phyloP scores from a whole-genome alignment of 2,329 filamentous ascomycete genomes.

The Neurospora sp. region DNA sequence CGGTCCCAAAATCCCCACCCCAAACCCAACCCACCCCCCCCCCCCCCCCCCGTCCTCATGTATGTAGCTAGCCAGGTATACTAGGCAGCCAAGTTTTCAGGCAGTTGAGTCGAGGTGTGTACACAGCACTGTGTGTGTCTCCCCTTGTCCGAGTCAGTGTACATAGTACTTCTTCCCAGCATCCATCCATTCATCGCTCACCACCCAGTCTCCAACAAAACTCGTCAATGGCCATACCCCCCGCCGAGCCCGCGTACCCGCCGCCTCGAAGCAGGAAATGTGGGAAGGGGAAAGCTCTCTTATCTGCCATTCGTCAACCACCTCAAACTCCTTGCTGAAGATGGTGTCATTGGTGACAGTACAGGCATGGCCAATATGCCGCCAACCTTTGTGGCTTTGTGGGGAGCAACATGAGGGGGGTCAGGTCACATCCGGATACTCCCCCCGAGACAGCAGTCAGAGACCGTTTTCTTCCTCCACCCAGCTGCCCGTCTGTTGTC shows the following conservation, averaged over 20 bases:
- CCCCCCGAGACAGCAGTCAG: neutral
- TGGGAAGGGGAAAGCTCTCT: neutral
- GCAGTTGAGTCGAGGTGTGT: neutral
- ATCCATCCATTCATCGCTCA: neutral
- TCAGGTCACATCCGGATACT: neutral
- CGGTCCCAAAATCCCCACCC: no score
- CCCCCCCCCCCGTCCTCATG: neutral
- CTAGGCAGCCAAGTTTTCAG: neutral
- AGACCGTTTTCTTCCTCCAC: neutral
- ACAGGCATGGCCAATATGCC: neutral
- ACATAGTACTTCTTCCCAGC: neutral
- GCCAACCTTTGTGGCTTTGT: neutral
- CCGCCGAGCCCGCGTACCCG: neutral
- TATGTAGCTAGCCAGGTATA: neutral
- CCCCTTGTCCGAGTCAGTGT: neutral
- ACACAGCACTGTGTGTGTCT: neutral
- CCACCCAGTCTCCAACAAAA: neutral
- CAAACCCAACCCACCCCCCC: no score
- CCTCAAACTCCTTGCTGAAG: neutral
- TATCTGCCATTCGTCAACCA: neutral
- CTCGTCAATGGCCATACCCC: neutral
- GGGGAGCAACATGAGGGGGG: neutral
- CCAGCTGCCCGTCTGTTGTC: neutral
- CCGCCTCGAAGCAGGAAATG: neutral
- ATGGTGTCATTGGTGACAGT: neutral